Conservation (phyloP, 116 monocot genomes). For the Dioscorea cayenensis region DNA sequence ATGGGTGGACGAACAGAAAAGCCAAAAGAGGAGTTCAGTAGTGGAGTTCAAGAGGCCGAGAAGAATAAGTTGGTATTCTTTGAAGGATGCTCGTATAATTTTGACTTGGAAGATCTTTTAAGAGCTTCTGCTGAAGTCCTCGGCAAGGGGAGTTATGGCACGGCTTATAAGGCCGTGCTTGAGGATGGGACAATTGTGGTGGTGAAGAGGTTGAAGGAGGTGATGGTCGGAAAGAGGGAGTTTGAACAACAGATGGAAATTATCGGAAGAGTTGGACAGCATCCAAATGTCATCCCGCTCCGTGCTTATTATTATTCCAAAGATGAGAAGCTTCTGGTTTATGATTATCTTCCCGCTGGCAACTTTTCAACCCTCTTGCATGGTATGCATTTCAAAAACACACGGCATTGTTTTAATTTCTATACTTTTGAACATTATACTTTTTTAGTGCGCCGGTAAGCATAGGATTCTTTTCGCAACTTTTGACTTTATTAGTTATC, state of each 20-base stretch:
- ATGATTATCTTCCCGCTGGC: conserved; percentile 44
- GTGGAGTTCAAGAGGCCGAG: conserved; percentile 26
- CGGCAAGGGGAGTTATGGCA: conserved; percentile 74
- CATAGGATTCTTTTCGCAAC: too few relatives aligned
- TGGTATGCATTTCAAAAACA: conserved; percentile 28
- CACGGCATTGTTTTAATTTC: background rate
- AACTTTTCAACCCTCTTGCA: conserved; percentile 57
- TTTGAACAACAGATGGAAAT: conserved; percentile 81
- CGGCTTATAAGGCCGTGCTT: conserved; percentile 66
- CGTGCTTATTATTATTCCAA: conserved; percentile 84
- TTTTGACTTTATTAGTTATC: too few relatives aligned
- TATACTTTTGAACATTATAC: background rate
- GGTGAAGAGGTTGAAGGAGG: conserved; percentile 80
- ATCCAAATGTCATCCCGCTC: conserved; percentile 49
- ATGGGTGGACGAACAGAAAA: background rate
- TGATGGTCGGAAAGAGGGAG: conserved; percentile 60
- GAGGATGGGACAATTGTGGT: conserved; percentile 77
- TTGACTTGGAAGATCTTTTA: conserved; percentile 75
- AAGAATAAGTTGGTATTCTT: conserved; percentile 61
- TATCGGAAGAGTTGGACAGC: conserved; percentile 37
- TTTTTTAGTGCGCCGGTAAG: too few relatives aligned
- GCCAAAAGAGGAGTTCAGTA: background rate
- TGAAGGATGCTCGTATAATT: conserved; percentile 59
- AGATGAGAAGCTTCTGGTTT: conserved; percentile 80
- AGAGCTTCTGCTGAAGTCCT: conserved; percentile 78